Conservation (phyloP, 805 yeast species). For the Ogataea henricii region DNA sequence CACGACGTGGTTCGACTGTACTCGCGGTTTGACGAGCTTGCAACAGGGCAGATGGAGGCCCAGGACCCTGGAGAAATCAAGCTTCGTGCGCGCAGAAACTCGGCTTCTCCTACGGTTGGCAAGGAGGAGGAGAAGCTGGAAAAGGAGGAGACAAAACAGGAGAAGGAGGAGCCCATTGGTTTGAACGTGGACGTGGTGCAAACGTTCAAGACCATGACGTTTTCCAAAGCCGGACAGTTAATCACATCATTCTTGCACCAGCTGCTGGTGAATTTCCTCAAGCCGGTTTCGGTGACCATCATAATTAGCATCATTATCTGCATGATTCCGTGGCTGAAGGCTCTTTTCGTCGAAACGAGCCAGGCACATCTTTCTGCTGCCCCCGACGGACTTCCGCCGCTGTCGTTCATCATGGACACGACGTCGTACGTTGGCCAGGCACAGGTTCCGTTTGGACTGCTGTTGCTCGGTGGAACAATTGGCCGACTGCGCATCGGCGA, state of each 20-base stretch:
- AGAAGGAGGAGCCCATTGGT: not conserved
- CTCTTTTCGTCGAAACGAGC: slow-evolving; percentile 58
- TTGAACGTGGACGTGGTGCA: slow-evolving; percentile 3
- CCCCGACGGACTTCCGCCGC: slow-evolving; percentile 82
- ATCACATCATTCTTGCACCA: slow-evolving; percentile 9
- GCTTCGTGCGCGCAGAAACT: not conserved
- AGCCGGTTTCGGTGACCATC: slow-evolving; percentile 77
- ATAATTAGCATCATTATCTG: slow-evolving; percentile 64
- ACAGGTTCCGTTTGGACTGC: slow-evolving; percentile 82
- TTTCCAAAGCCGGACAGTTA: slow-evolving; percentile 1
- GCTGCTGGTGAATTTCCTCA: slow-evolving; percentile 47
- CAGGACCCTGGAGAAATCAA: slow-evolving; percentile 20
- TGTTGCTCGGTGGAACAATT: slow-evolving; percentile 84
- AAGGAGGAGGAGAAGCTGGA: too few relatives aligned
- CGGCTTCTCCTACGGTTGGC: too few relatives aligned
- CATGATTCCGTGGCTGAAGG: slow-evolving; percentile 86
- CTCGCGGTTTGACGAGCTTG: slow-evolving; percentile 45
- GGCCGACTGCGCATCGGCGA: slow-evolving; percentile 64
- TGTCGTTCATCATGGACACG: slow-evolving; percentile 83
- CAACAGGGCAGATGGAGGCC: slow-evolving; percentile 20
- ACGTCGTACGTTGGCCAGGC: slow-evolving; percentile 82
- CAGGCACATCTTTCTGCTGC: slow-evolving; percentile 62
- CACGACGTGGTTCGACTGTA: slow-evolving; percentile 52
- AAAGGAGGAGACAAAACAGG: not conserved
- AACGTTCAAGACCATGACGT: slow-evolving; percentile 6